Evolutionary conservation across 352 stramenopile genomes (phyloP).

Genomic region (Phytophthora megakarya): DNA sequence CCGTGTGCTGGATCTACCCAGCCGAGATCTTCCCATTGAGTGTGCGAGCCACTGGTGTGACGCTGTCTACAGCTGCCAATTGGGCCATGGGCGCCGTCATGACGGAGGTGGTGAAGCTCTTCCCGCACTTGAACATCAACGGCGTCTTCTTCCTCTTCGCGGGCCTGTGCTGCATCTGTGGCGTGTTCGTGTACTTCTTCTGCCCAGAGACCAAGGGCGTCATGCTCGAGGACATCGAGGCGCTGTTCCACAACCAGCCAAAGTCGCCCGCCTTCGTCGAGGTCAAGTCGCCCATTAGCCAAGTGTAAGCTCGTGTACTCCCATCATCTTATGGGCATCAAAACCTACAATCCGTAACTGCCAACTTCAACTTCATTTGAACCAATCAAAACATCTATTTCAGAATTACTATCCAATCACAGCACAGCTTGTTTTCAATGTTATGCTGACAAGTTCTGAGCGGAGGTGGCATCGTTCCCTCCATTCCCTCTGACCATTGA

Average conservation of each 20-base stretch:
- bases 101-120: conserved; percentile 24
- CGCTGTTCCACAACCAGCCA: conserved; percentile 34
- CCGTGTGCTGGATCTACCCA: conserved; percentile 16
- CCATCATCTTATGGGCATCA: too few relatives aligned
- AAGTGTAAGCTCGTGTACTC: neutral
- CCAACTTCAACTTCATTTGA: too few relatives aligned
- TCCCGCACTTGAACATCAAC: conserved; percentile 45
- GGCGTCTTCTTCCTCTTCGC: conserved; percentile 67
- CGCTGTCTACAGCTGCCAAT: conserved; percentile 12
- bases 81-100: conserved; percentile 42
- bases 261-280: conserved; percentile 16
- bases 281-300: conserved; percentile 23
- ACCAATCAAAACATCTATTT: too few relatives aligned
- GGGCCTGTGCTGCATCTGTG: conserved; percentile 38
- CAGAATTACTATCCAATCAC: too few relatives aligned
- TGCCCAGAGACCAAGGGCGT: conserved; percentile 48
- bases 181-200: conserved; percentile 44
- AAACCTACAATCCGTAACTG: too few relatives aligned
- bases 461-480: too few relatives aligned
- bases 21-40: conserved; percentile 16
- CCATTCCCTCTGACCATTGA: too few relatives aligned
- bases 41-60: conserved; percentile 4
- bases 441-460: too few relatives aligned
- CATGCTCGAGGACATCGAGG: conserved; percentile 55
- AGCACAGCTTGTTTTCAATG: too few relatives aligned